Percentiles rank a stretch among this genome's conserved stretches.
Conservation (phyloP, 441 rosid species). For the Mallotus japonicus region DNA sequence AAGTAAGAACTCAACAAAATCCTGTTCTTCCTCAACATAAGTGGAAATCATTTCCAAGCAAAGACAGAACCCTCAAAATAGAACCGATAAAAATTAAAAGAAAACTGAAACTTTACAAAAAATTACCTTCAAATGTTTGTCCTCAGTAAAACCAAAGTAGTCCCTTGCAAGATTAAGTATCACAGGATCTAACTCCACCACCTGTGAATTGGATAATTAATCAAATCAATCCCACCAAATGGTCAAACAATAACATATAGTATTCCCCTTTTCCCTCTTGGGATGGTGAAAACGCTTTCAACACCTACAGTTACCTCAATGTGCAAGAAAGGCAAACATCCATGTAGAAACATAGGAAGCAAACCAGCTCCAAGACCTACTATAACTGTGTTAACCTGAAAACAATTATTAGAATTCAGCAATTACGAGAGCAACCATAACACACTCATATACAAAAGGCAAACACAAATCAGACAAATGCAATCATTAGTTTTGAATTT, state of each 20-base stretch:
- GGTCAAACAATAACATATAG: constrained; percentile 12
- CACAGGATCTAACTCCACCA: constrained; percentile 79
- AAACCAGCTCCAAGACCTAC: constrained; percentile 96
- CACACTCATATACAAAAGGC: neutral
- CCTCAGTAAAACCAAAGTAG: constrained; percentile 67
- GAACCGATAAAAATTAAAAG: neutral
- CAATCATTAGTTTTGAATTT: too few relatives aligned
- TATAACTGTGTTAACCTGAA: constrained; percentile 72
- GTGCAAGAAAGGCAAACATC: constrained; percentile 54
- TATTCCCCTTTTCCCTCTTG: neutral
- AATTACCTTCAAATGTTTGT: constrained; percentile 62
- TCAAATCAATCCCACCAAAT: constrained; percentile 20
- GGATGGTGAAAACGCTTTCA: neutral
- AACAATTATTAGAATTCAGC: constrained; percentile 18
- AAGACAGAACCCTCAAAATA: neutral
- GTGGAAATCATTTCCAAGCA: neutral
- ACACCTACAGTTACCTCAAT: constrained; percentile 55
- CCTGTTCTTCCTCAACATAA: neutral
- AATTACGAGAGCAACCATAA: neutral
- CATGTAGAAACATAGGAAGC: constrained; percentile 91
- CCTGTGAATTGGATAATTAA: constrained; percentile 42
- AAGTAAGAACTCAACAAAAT: constrained; percentile 1
- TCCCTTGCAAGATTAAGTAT: constrained; percentile 60
- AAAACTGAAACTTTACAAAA: constrained; percentile 2
- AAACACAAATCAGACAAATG: neutral